phyloP scores from a whole-genome alignment of 768 basidiomycete genomes.

The Artomyces pyxidatus region DNA sequence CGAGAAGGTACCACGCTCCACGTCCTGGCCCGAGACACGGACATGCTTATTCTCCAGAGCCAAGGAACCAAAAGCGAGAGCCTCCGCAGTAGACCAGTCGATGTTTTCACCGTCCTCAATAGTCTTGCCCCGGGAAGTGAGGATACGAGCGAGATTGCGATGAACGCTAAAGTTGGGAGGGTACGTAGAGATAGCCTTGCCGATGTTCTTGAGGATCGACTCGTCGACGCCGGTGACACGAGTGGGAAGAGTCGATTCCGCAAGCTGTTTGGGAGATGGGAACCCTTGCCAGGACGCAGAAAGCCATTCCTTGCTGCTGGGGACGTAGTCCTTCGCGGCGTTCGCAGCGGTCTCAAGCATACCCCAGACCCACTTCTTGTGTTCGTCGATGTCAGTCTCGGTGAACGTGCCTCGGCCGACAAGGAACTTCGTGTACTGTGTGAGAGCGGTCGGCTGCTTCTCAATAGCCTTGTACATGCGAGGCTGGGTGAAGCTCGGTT shows the following conservation, averaged over 20 bases:
- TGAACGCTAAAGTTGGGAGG: constrained; percentile 84
- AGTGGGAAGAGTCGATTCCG: constrained; percentile 86
- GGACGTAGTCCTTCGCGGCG: constrained; percentile 92
- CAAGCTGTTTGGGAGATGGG: constrained; percentile 93
- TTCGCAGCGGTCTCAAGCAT: constrained; percentile 95
- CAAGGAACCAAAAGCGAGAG: constrained; percentile 90
- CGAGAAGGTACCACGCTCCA: constrained; percentile 98
- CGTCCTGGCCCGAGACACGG: constrained; percentile 94
- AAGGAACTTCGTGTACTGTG: constrained; percentile 87
- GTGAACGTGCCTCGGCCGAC: constrained; percentile 90
- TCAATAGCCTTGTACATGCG: constrained; percentile 97
- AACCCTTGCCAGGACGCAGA: constrained; percentile 98
- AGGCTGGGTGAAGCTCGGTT: constrained; percentile 97
- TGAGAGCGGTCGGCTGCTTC: constrained; percentile 86
- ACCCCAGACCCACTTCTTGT: constrained; percentile 99
- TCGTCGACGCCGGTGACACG: constrained; percentile 77
- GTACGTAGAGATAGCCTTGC: constrained; percentile 79
- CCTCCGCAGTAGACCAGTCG: constrained; percentile 98
- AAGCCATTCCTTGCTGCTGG: constrained; percentile 93
- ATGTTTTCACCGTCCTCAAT: constrained; percentile 88
- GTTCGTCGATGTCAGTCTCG: constrained; percentile 93
- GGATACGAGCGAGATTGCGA: constrained; percentile 90
- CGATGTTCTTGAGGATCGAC: constrained; percentile 73
- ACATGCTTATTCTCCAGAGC: constrained; percentile 92
- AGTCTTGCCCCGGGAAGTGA: constrained; percentile 78